Evolutionary conservation across 176 grass and related monocot species (phyloP), one percentile per base, ranked within the genome.

Genomic region (Carex myosuroides): DNA sequence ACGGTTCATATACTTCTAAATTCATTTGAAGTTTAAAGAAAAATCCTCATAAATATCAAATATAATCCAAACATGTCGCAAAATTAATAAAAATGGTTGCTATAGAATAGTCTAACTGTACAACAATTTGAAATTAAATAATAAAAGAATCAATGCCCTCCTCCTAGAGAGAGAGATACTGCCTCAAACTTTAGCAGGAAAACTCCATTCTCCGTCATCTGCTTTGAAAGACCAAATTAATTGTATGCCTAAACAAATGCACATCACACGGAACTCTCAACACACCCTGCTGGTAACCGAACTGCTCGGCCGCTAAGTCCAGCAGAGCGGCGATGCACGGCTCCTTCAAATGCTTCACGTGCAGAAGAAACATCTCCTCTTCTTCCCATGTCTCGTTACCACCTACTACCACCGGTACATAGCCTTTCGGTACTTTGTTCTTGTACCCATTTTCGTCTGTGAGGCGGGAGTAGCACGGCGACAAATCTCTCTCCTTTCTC

Each of bases 261-360:
- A 54, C 64, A 54, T 85, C 48, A 29, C 89, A 91, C 3, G 86
- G 82, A 17, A 88, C 81, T 70, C 83, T 75, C 32, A 91, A 64
- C 13, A 88, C 67, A 17, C 87, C 80, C 13, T 71, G 79, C 83
- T 86, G 84, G 16, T 86, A 82, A 13, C 89, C 86, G 11, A 84
- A 91, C 54, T 84, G 73, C 71, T 76, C 62, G 5, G 64, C 83
- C 0, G 83, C 41, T 79, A 84, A 53, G 11, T 88, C 87, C 42
- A 81, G 80, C 64, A 91, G 24, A 66, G 39, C 80, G 64, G 58
- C 64, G 56, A 91, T 83, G 71, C 32, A 41, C 4, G 73, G 87
- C 7, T 89, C 75, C 55, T 52, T 32, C n/a, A 89, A 64, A 35
- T 63, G 46, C 66, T 70, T 84, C 44, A 83, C 11, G 33, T 58